Evolutionary conservation across 768 basidiomycete genomes (phyloP).

Genomic region (Chalciporus chontae): DNA sequence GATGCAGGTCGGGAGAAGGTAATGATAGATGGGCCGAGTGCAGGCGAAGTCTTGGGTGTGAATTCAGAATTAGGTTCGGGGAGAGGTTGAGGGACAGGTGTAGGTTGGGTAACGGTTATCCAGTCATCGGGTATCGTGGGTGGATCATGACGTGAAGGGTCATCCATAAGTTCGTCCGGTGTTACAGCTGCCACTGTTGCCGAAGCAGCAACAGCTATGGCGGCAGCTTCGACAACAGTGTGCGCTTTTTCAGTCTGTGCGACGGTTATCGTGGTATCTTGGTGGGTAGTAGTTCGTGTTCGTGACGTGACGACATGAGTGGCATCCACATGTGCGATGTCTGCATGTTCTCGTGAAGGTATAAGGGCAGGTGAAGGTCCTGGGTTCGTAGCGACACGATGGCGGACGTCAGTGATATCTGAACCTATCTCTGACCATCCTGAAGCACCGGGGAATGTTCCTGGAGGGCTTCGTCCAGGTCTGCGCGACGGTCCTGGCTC

Average conservation of each 20-base stretch:
- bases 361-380: constrained; percentile 28
- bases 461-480: constrained; percentile 26
- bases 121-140: constrained; percentile 29
- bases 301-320: constrained; percentile 6
- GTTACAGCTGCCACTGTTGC: not conserved
- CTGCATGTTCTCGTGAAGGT: constrained; percentile 18
- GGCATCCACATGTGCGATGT: constrained; percentile 11
- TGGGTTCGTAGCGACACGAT: constrained; percentile 10
- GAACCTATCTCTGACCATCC: constrained; percentile 31
- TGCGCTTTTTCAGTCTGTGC: constrained; percentile 12
- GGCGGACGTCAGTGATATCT: constrained; percentile 21
- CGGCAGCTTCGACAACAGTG: not conserved
- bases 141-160: constrained; percentile 17
- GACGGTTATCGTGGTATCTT: constrained; percentile 9
- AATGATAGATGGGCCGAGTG: not conserved
- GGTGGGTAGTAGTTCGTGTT: constrained; percentile 2
- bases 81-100: constrained; percentile 3
- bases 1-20: constrained; percentile 14
- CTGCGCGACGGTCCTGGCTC: constrained; percentile 18
- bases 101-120: constrained; percentile 21
- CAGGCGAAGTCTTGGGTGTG: not conserved
- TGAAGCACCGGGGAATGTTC: constrained; percentile 24
- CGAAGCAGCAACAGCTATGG: not conserved
- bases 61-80: constrained; percentile 6
- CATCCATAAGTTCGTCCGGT: constrained; percentile 5